Evolutionary conservation across 2,329 filamentous ascomycete genomes (phyloP).

Genomic region (Aaosphaeria arxii): DNA sequence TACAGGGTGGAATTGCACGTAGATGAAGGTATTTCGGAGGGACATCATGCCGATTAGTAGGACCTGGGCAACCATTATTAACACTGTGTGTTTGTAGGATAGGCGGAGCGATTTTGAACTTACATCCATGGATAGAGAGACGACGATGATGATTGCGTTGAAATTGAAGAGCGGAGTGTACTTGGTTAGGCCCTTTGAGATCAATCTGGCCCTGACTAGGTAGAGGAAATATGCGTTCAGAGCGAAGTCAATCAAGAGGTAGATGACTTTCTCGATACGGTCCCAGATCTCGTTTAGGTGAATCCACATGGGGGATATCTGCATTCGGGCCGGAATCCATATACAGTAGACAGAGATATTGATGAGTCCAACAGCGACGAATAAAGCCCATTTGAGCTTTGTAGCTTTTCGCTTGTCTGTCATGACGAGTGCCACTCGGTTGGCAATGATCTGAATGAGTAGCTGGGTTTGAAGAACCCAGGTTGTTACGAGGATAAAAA

Average conservation of each 20-base stretch:
- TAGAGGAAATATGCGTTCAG: slow-evolving; percentile 26
- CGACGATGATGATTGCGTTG: slow-evolving; percentile 21
- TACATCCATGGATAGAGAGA: slow-evolving; percentile 26
- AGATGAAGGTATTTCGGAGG: slow-evolving; percentile 17
- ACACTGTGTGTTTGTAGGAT: neutral
- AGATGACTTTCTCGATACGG: slow-evolving; percentile 24
- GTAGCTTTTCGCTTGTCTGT: slow-evolving; percentile 12
- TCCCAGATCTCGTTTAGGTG: slow-evolving; percentile 24
- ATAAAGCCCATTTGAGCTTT: slow-evolving; percentile 12
- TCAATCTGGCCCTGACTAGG: slow-evolving; percentile 19
- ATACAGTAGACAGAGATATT: slow-evolving; percentile 29
- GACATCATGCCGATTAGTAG: slow-evolving; percentile 1
- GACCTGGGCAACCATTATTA: neutral
- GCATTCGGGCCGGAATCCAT: slow-evolving; percentile 26
- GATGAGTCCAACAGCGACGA: slow-evolving; percentile 15
- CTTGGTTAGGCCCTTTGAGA: slow-evolving; percentile 23
- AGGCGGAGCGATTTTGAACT: slow-evolving; percentile 4
- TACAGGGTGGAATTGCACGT: slow-evolving; percentile 48
- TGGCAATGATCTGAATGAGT: slow-evolving; percentile 29
- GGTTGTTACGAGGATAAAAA: neutral
- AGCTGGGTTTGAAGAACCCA: slow-evolving; percentile 28
- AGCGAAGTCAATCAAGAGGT: slow-evolving; percentile 17
- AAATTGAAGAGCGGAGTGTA: slow-evolving; percentile 16
- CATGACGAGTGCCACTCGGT: slow-evolving; percentile 24
- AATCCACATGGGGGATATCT: slow-evolving; percentile 16